Evolutionary conservation across 352 stramenopile species (phyloP), one percentile per base, ranked within the genome.

Genomic region (Paralagenidium karlingii): DNA sequence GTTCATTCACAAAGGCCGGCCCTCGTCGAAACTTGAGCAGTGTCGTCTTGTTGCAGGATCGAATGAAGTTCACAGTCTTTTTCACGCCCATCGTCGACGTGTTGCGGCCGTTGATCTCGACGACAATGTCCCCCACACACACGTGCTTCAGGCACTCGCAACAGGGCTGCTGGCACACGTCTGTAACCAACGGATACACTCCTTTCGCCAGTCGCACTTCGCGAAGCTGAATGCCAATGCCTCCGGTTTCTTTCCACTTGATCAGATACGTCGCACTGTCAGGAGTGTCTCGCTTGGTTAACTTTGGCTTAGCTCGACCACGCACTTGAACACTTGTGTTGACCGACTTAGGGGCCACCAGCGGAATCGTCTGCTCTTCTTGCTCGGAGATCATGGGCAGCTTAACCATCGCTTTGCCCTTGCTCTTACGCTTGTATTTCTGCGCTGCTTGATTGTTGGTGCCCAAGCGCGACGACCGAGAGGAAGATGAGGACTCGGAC

Each of bases 21-120:
- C 78, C 78, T 44, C 81, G 78, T 12, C 77, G 75, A 19, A 92
- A 60, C 55, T 92, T 92, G 47, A 92, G 51, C 33, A 92, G 45
- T 49, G 77, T 86, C 38, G 78, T 92, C 60, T 92, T 92, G 1
- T 73, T 67, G 46, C 75, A 86, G 22, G 78, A 80, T 45, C 80
- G 84, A 20, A 92, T 53, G 45, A 92, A 92, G 45, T 63, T 82
- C 28, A 88, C 73, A 19, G 78, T 92, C 58, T 92, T 92, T 53
- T 92, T 92, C 22, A 92, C 78, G 22, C 78, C 75, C 78, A 92
- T 92, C 11, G 70, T 75, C 11, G 78, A 88, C 34, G 74, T 88
- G 40, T 92, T 86, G 46, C 73, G 71, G n/a, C 75, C 75, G 43
- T 92, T 92, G 41, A 92, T 89, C 53, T 92, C 78, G 22, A 92